Evolutionary conservation across 345 rosid species (phyloP).

Genomic region (Arabidopsis suecica): DNA sequence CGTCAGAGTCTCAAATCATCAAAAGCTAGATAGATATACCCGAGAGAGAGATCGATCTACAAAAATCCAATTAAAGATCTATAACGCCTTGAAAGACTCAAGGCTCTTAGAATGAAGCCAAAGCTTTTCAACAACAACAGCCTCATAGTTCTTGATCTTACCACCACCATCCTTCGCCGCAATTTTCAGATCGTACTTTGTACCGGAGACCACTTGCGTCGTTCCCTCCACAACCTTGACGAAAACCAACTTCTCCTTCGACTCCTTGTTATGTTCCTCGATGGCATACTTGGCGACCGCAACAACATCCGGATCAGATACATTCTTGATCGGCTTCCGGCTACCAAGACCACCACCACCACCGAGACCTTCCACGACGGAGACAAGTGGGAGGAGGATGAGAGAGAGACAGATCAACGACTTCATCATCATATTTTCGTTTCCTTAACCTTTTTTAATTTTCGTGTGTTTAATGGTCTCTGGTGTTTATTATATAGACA

Average conservation of each 20-base stretch:
- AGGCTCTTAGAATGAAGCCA: constrained; percentile 46
- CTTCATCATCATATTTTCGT: constrained; percentile 24
- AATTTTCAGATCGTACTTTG: constrained; percentile 54
- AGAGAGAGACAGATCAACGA: constrained; percentile 36
- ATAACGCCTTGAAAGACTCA: constrained; percentile 29
- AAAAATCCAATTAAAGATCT: constrained; percentile 12
- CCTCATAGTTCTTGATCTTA: constrained; percentile 43
- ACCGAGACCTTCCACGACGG: constrained; percentile 18
- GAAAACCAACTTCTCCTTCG: constrained; percentile 40
- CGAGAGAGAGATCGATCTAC: not conserved
- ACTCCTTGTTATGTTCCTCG: constrained; percentile 50
- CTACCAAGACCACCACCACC: constrained; percentile 42
- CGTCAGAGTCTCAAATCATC: constrained; percentile 24
- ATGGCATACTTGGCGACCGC: constrained; percentile 51
- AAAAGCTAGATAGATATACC: not conserved
- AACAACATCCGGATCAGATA: constrained; percentile 46
- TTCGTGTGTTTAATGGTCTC: not conserved
- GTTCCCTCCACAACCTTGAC: constrained; percentile 52
- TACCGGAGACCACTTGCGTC: constrained; percentile 58
- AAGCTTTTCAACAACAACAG: constrained; percentile 58
- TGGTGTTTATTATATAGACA: constrained; percentile 20
- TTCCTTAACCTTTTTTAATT: not conserved
- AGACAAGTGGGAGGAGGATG: constrained; percentile 29
- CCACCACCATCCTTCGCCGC: constrained; percentile 38
- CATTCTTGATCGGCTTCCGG: constrained; percentile 49